Evolutionary conservation across 164 flowering plant genomes (phyloP).

Genomic region (Cinnamomum micranthum): DNA sequence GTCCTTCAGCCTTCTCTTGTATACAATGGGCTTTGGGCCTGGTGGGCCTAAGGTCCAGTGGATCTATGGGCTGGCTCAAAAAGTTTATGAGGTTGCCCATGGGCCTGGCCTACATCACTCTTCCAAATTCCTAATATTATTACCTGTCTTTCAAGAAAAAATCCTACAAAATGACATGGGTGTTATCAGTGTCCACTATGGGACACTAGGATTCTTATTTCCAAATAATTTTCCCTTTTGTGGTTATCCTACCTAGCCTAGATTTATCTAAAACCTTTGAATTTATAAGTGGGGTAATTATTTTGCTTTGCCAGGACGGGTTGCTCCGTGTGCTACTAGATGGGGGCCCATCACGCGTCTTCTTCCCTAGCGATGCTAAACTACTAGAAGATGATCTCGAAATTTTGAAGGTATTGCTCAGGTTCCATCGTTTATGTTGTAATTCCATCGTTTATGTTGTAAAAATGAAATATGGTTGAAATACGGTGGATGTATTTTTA

Average conservation of each 20-base stretch:
- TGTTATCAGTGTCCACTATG: neutral
- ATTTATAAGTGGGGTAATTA: neutral
- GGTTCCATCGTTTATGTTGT: too few relatives aligned
- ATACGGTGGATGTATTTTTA: too few relatives aligned
- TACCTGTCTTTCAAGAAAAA: neutral
- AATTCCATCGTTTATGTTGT: too few relatives aligned
- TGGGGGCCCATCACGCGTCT: slow-evolving; percentile 90
- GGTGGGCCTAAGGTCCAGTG: too few relatives aligned
- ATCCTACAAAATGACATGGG: neutral
- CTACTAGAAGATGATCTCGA: slow-evolving; percentile 87
- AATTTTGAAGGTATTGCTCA: slow-evolving; percentile 60
- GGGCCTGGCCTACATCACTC: neutral
- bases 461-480: too few relatives aligned
- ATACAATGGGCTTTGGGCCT: too few relatives aligned
- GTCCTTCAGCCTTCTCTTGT: too few relatives aligned
- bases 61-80: too few relatives aligned
- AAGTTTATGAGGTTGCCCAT: too few relatives aligned
- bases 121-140: neutral
- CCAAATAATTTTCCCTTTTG: neutral
- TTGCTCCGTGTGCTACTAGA: slow-evolving; percentile 82
- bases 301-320: slow-evolving; percentile 61
- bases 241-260: neutral
- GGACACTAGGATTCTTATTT: neutral
- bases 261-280: neutral
- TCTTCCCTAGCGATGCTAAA: slow-evolving; percentile 66